Evolutionary conservation across 2,329 filamentous ascomycete species (phyloP).

Genomic region (Escovopsis sp.): DNA sequence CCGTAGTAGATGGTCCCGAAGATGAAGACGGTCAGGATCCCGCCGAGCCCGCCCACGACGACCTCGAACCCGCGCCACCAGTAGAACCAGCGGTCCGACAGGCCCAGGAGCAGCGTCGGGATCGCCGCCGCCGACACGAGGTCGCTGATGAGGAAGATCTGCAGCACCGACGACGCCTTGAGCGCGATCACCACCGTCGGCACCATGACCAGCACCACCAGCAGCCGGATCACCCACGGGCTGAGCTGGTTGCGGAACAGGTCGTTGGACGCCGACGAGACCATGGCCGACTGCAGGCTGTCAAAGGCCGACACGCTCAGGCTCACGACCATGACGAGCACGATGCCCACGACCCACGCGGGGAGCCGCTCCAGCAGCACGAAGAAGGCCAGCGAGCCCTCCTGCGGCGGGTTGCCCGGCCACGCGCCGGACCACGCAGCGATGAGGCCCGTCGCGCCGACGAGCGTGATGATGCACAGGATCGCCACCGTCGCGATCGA

Average conservation of each 20-base stretch:
- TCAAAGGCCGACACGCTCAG: conserved; percentile 70
- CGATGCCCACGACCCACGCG: conserved; percentile 66
- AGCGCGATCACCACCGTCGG: conserved; percentile 62
- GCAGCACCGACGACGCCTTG: conserved; percentile 57
- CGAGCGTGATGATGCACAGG: conserved; percentile 55
- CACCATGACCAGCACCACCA: conserved; percentile 58
- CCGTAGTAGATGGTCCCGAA: conserved; percentile 71
- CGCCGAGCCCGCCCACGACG: conserved; percentile 61
- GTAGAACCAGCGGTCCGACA: conserved; percentile 50
- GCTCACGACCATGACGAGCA: conserved; percentile 66
- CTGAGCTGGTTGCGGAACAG: conserved; percentile 69
- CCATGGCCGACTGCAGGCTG: conserved; percentile 69
- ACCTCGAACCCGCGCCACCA: conserved; percentile 75
- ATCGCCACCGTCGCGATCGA: conserved; percentile 51
- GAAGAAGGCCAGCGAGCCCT: conserved; percentile 60
- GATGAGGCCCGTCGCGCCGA: conserved; percentile 59
- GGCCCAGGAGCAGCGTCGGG: conserved; percentile 59
- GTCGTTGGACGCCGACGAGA: conserved; percentile 73
- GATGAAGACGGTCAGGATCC: conserved; percentile 65
- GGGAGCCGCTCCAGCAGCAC: conserved; percentile 57
- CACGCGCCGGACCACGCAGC: conserved; percentile 66
- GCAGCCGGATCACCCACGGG: conserved; percentile 56
- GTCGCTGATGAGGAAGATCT: conserved; percentile 73
- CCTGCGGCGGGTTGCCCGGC: conserved; percentile 41
- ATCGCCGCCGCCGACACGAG: conserved; percentile 64